Evolutionary conservation across 1,284 basidiomycete species (phyloP).

Genomic region (Somion occarium): DNA sequence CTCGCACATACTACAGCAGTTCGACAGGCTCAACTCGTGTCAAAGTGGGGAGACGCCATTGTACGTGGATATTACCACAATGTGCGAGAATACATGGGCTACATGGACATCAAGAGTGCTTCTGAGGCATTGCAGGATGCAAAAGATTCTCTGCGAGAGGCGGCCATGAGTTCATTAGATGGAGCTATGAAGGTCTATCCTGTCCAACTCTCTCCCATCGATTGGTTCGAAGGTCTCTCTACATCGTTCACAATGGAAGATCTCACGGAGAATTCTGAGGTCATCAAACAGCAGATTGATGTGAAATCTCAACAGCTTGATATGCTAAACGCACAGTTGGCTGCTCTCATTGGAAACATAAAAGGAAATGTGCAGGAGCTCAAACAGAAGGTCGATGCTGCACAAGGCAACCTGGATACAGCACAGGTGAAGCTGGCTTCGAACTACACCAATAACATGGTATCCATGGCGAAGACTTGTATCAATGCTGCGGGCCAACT

Average conservation of each 20-base stretch:
- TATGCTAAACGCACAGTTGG: background rate
- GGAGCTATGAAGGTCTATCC: conserved; percentile 17
- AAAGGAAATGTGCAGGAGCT: conserved; percentile 3
- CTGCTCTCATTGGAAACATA: background rate
- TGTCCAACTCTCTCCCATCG: conserved; percentile 17
- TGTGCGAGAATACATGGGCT: conserved; percentile 18
- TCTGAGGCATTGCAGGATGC: conserved; percentile 19
- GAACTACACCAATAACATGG: conserved; percentile 3
- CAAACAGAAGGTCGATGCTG: background rate
- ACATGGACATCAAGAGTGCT: conserved; percentile 16
- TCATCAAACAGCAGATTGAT: conserved; percentile 3
- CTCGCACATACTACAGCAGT: conserved; percentile 8
- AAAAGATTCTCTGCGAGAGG: conserved; percentile 20
- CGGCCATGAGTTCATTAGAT: conserved; percentile 18
- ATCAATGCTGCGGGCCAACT: background rate
- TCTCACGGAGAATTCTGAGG: conserved; percentile 1
- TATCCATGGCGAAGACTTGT: conserved; percentile 4
- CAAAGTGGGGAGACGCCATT: conserved; percentile 19
- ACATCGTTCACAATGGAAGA: conserved; percentile 7
- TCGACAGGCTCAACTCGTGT: conserved; percentile 14
- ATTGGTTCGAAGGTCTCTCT: conserved; percentile 14
- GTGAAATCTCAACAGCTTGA: conserved; percentile 2
- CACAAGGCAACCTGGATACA: background rate
- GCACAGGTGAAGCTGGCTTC: background rate
- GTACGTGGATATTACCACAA: conserved; percentile 18